These are phyloP conservation scores for Psilocybe subaeruginosa DNA, from an alignment of 768 basidiomycete genomes.

Conservation along the genomic window DNA sequence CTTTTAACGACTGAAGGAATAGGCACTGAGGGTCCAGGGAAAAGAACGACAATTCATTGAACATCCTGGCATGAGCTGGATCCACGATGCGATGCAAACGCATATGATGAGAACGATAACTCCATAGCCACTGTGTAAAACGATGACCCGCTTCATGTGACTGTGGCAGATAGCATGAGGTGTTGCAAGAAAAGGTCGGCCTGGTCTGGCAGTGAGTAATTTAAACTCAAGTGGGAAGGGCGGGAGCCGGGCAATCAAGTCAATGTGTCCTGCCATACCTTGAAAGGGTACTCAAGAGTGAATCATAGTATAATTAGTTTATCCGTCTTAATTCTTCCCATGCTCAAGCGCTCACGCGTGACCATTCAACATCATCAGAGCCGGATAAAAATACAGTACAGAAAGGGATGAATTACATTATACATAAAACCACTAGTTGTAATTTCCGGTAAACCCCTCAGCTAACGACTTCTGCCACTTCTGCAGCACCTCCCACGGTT, in stretches of 20 bases:
- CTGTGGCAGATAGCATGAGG: slow-evolving; percentile 19
- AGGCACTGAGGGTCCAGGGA: not conserved
- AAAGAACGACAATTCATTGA: not conserved
- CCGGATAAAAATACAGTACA: not conserved
- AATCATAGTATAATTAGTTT: not conserved
- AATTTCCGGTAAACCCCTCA: not conserved
- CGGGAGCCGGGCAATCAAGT: slow-evolving; percentile 5
- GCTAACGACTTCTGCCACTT: not conserved
- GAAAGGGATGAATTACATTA: not conserved
- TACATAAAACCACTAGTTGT: not conserved
- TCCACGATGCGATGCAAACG: slow-evolving; percentile 15
- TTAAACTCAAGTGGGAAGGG: slow-evolving; percentile 13
- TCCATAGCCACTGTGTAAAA: slow-evolving; percentile 22
- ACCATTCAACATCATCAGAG: not conserved
- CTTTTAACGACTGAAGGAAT: not conserved
- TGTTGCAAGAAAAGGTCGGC: slow-evolving; percentile 4
- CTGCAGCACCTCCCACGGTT: slow-evolving; percentile 1
- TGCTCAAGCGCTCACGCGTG: not conserved
- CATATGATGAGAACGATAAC: slow-evolving; percentile 17
- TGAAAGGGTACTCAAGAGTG: not conserved
- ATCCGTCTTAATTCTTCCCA: not conserved
- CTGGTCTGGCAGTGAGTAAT: slow-evolving; percentile 4
- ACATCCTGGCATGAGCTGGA: not conserved
- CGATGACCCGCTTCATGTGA: slow-evolving; percentile 34
- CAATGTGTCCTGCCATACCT: not conserved